phyloP scores from a whole-genome alignment of 257 asterid genomes.

The Jacaranda mimosifolia region DNA sequence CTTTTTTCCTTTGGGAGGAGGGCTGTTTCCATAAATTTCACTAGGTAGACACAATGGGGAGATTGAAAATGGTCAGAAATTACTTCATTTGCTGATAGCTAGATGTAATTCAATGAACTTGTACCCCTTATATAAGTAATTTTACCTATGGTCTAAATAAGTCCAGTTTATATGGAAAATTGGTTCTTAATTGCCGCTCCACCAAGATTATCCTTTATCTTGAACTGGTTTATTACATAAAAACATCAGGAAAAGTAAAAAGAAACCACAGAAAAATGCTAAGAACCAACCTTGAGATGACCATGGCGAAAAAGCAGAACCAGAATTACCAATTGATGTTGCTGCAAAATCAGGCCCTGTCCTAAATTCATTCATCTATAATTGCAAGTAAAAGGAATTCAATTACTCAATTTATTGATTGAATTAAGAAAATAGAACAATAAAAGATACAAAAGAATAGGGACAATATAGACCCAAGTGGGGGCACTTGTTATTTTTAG shows the following conservation, averaged over 20 bases:
- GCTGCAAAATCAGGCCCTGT: slow-evolving; percentile 55
- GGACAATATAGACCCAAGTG: slow-evolving; percentile 56
- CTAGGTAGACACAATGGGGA: slow-evolving; percentile 12
- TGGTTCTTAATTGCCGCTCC: too few relatives aligned
- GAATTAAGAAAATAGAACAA: not conserved
- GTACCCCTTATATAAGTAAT: not conserved
- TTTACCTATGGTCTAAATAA: not conserved
- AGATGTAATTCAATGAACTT: slow-evolving; percentile 17
- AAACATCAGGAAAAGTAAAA: not conserved
- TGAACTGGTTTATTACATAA: not conserved
- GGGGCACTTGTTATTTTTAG: slow-evolving; percentile 45
- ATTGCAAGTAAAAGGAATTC: not conserved
- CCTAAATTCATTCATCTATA: slow-evolving; percentile 61
- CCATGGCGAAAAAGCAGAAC: slow-evolving; percentile 79
- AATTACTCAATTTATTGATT: not conserved
- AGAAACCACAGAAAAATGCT: not conserved
- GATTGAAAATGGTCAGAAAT: not conserved
- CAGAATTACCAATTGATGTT: slow-evolving; percentile 65
- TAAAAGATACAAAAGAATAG: not conserved
- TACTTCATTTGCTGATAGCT: slow-evolving; percentile 9
- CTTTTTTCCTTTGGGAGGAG: slow-evolving; percentile 20
- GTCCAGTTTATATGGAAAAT: not conserved
- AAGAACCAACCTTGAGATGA: slow-evolving; percentile 68
- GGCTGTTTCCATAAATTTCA: slow-evolving; percentile 17
- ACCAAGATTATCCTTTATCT: not conserved